phyloP scores from a whole-genome alignment of 345 rosid species.

The Xanthoceras sorbifolium region DNA sequence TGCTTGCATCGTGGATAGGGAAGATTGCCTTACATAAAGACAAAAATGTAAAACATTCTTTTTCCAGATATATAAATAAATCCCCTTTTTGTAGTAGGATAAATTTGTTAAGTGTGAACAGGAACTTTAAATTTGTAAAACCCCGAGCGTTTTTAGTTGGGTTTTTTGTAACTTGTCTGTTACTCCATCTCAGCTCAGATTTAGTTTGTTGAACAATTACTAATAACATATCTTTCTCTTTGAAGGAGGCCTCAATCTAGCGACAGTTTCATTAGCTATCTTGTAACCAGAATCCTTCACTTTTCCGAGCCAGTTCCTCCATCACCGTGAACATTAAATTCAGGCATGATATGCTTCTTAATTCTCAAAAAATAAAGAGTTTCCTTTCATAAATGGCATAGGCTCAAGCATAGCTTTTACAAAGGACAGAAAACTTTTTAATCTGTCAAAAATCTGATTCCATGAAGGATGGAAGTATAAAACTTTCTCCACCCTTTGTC shows the following conservation, averaged over 20 bases:
- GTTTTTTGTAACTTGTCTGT: not conserved
- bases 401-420: not conserved
- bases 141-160: not conserved
- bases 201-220: too few relatives aligned
- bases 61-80: slow-evolving; percentile 8
- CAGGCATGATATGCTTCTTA: not conserved
- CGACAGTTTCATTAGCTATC: too few relatives aligned
- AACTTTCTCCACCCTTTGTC: not conserved
- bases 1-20: slow-evolving; percentile 22
- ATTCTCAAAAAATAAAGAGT: too few relatives aligned
- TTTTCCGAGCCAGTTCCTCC: not conserved
- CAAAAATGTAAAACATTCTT: slow-evolving; percentile 16
- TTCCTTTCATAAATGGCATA: not conserved
- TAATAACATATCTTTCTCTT: too few relatives aligned
- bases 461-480: slow-evolving; percentile 2
- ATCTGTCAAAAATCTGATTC: not conserved
- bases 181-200: not conserved
- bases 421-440: not conserved
- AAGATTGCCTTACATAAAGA: slow-evolving; percentile 24
- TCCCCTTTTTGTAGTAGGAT: not conserved
- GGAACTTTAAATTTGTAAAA: slow-evolving; percentile 4
- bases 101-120: slow-evolving; percentile 8
- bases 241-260: too few relatives aligned
- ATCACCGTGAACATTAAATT: not conserved
- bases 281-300: not conserved